These are phyloP conservation scores for Cercospora brassicicola DNA, from an alignment of 2,329 filamentous ascomycete species.

Conservation along the genomic window DNA sequence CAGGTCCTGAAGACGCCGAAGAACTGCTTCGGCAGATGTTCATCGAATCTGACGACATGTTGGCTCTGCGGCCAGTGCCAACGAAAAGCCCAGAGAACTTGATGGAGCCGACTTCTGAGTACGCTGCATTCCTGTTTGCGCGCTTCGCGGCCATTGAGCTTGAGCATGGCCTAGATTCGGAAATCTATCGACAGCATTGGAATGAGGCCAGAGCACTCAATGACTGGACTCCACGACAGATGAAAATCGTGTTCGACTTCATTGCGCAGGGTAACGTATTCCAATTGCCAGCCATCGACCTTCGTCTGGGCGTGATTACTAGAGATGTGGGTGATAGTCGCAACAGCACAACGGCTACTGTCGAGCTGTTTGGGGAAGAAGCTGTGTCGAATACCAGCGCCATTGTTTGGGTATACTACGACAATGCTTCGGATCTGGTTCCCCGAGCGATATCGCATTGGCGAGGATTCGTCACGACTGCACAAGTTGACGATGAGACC, in stretches of 20 bases:
- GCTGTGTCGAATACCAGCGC: neutral
- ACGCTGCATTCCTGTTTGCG: neutral
- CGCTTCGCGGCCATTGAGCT: neutral
- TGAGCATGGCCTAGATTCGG: neutral
- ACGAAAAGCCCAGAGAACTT: neutral
- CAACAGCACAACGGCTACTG: neutral
- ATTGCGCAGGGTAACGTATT: neutral
- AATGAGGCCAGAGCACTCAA: neutral
- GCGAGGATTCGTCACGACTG: neutral
- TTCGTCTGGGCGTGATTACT: conserved; percentile 5
- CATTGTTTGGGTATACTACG: neutral
- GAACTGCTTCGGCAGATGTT: conserved; percentile 8
- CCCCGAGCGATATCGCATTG: neutral
- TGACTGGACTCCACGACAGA: conserved; percentile 1
- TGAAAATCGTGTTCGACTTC: conserved; percentile 4
- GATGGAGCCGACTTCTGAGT: neutral
- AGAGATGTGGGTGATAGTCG: neutral
- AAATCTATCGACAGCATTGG: neutral
- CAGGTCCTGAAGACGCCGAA: neutral
- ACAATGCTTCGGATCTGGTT: neutral
- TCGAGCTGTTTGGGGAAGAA: neutral
- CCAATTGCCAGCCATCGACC: neutral
- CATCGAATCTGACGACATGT: neutral
- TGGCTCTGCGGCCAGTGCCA: neutral
- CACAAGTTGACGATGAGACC: neutral